Evolutionary conservation across 805 yeast genomes (phyloP).

Genomic region (Candida xyloterini): DNA sequence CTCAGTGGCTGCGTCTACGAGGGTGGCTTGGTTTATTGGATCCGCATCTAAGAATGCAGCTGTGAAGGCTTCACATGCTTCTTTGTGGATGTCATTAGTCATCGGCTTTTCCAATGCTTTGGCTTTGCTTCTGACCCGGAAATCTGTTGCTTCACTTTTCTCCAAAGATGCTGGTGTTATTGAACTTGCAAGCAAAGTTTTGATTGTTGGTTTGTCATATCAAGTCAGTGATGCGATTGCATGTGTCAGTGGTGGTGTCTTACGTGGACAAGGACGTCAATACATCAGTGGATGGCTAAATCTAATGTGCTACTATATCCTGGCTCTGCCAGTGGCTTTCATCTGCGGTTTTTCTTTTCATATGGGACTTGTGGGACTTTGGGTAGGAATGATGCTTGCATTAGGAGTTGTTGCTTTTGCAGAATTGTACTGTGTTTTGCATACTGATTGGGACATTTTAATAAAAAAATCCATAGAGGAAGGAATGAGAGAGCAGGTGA

Average conservation of each 20-base stretch:
- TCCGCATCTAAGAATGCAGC: conserved; percentile 37
- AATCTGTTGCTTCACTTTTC: conserved; percentile 46
- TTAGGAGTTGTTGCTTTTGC: conserved; percentile 46
- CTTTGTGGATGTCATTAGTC: conserved; percentile 33
- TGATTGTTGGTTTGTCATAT: conserved; percentile 65
- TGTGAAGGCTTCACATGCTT: conserved; percentile 36
- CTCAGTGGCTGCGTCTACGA: conserved; percentile 56
- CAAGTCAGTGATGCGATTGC: conserved; percentile 69
- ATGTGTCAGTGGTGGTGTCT: conserved; percentile 72
- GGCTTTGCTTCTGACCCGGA: conserved; percentile 41
- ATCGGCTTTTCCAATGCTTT: conserved; percentile 45
- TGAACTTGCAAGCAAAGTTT: conserved; percentile 44
- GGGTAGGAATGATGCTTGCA: conserved; percentile 61
- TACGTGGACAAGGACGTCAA: conserved; percentile 77
- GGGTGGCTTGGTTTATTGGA: conserved; percentile 57
- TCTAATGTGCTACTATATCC: conserved; percentile 53
- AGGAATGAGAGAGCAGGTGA: conserved; percentile 22
- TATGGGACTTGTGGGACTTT: conserved; percentile 55
- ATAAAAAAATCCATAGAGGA: conserved; percentile 31
- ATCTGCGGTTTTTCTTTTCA: conserved; percentile 49
- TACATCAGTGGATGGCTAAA: conserved; percentile 61
- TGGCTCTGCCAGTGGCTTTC: conserved; percentile 63
- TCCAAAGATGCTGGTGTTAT: conserved; percentile 61
- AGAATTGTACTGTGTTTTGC: conserved; percentile 35
- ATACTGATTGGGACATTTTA: conserved; percentile 32